These are phyloP conservation scores for Botrytis squamosa DNA, from an alignment of 2,329 filamentous ascomycete genomes.

Conservation along the genomic window DNA sequence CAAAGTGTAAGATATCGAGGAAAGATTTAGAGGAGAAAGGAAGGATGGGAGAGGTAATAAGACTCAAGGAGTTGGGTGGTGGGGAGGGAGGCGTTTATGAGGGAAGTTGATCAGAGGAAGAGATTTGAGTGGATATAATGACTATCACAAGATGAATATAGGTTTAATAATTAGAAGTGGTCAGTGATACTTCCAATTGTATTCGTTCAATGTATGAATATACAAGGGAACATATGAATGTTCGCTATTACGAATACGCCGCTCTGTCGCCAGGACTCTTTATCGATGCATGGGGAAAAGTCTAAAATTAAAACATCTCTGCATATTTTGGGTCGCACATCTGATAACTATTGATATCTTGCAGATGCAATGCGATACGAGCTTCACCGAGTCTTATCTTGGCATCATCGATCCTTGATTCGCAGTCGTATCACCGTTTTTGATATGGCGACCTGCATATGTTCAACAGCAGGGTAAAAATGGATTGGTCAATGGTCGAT, in stretches of 20 bases:
- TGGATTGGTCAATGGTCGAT: neutral
- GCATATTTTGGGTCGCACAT: neutral
- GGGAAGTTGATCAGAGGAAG: constrained; percentile 14
- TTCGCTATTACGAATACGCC: neutral
- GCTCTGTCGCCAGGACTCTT: neutral
- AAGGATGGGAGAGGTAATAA: constrained; percentile 26
- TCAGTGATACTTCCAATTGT: neutral
- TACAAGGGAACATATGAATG: neutral
- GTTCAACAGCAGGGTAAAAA: neutral
- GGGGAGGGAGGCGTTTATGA: constrained; percentile 28
- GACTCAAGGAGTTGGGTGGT: neutral
- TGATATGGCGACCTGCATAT: neutral
- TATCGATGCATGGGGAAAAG: neutral
- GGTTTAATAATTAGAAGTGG: neutral
- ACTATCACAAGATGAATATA: neutral
- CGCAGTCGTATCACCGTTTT: neutral
- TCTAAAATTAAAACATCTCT: neutral
- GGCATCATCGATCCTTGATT: neutral
- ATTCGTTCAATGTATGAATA: neutral
- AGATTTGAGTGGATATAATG: neutral
- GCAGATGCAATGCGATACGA: neutral
- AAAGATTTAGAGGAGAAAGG: constrained; percentile 42
- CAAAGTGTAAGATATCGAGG: constrained; percentile 42
- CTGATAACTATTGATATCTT: constrained; percentile 2
- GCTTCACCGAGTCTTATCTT: neutral